phyloP scores from a whole-genome alignment of 345 rosid genomes.

The Clarkia xantiana region DNA sequence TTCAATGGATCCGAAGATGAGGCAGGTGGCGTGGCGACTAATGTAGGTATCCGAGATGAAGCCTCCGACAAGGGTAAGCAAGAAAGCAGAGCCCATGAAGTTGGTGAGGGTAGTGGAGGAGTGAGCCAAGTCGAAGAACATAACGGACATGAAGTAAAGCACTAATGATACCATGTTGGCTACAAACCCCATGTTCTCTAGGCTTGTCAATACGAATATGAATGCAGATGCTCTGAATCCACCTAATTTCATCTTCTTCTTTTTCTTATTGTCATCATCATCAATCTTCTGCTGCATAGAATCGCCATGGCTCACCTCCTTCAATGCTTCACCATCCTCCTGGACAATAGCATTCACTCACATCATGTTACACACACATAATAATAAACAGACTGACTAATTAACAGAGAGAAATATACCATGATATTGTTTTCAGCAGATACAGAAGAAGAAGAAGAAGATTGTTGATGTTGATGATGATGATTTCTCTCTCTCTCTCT shows the following conservation, averaged over 20 bases:
- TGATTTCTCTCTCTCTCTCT: too few species aligned
- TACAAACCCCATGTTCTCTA: conserved; percentile 50
- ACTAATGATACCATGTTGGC: conserved; percentile 38
- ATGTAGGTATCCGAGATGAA: conserved; percentile 44
- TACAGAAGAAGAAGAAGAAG: too few species aligned
- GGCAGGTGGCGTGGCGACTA: conserved; percentile 19
- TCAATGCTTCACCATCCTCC: conserved; percentile 7
- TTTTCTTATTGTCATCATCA: conserved; percentile 6
- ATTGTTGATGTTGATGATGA: too few species aligned
- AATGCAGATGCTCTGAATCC: conserved; percentile 27
- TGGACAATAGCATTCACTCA: neutral
- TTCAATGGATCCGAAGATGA: conserved; percentile 31
- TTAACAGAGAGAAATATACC: too few species aligned
- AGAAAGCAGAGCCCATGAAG: conserved; percentile 38
- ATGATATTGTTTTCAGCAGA: too few species aligned
- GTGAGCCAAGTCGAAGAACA: conserved; percentile 18
- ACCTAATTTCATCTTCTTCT: too few species aligned
- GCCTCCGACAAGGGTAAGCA: conserved; percentile 39
- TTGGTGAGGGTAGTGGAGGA: conserved; percentile 40
- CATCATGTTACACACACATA: neutral
- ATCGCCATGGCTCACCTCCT: neutral
- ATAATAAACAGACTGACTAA: neutral
- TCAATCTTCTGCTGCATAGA: neutral
- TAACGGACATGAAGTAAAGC: conserved; percentile 21
- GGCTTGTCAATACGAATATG: conserved; percentile 18